Base-by-base conservation (phyloP, 139 green algal genomes). In the Tetradesmus obliquus region DNA sequence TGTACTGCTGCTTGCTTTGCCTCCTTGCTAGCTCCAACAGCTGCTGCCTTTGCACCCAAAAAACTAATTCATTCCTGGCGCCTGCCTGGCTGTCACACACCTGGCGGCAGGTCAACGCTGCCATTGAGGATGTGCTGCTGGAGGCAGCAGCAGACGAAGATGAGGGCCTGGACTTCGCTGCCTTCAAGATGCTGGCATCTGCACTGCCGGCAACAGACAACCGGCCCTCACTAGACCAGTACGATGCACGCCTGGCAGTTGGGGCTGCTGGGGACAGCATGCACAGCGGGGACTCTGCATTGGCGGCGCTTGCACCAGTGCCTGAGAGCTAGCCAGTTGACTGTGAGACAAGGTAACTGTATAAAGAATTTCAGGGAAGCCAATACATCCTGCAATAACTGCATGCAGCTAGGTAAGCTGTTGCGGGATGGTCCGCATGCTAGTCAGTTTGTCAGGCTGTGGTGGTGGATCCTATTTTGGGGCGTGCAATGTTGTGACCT, bases 131-230 rank as follows among this genome's bases (percentile, higher is more conserved):
- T 91, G 96, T 95, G 19, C 87, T 98, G 79, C 88, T 98, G 86
- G 96, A 98, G 57, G 95, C 96, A 12, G 93, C 93, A 13, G 82
- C 94, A 91, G 94, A 91, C 17, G 89, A 96, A 53, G 93, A 94
- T 19, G 97, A 98, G 3, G 95, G 95, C 13, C 83, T 98, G 9
- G 96, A 98, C 94, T 98, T 98, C 93, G 95, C 97, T 13, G 95
- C 94, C 19, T 98, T 98, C 84, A 91, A 95, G 60, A 85, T 91
- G 32, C 90, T 98, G 86, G 89, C 97, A 82, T 80, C 84, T 1
- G 92, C 93, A 9, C 66, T 93, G 92, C 88, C 92, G 89, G 83
- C 69, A 81, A 13, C 51, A 6, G 95, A 97, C 87, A 93, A 55
- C 7, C 62, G 95, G n/a, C 82, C 91, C 5, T 85, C 76, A 5